These are phyloP conservation scores for Thelonectria rubi DNA, from an alignment of 2,329 filamentous ascomycete genomes.

Conservation along the genomic window DNA sequence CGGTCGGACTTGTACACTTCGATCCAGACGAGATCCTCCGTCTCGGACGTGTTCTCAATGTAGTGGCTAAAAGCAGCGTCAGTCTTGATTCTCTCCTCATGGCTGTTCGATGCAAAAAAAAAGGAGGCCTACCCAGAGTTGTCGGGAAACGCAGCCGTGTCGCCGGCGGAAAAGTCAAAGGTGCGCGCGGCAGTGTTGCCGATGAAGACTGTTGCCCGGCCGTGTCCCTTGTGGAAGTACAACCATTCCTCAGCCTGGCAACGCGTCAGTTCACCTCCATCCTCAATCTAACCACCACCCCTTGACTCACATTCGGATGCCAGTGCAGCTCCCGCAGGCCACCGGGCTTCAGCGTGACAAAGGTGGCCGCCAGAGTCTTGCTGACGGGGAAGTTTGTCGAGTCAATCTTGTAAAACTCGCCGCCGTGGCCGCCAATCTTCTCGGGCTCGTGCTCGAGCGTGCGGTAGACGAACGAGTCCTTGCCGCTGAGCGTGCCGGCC, in stretches of 20 bases:
- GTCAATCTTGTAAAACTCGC: constrained; percentile 71
- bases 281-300: background rate
- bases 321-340: constrained; percentile 74
- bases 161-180: constrained; percentile 73
- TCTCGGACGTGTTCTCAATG: constrained; percentile 72
- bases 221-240: constrained; percentile 72
- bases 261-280: constrained; percentile 1
- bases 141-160: constrained; percentile 74
- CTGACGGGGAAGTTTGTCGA: constrained; percentile 72
- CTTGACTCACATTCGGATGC: constrained; percentile 68
- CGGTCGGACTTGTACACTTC: constrained; percentile 75
- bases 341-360: constrained; percentile 70
- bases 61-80: constrained; percentile 60
- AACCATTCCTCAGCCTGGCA: constrained; percentile 73
- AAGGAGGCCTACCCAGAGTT: constrained; percentile 59
- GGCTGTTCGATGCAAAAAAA: fast-evolving
- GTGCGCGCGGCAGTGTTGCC: constrained; percentile 69
- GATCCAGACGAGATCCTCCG: constrained; percentile 71
- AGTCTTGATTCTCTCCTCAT: too few relatives aligned
- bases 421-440: constrained; percentile 68
- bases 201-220: constrained; percentile 71
- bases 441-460: constrained; percentile 64
- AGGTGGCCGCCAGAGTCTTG: constrained; percentile 71
- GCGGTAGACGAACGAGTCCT: constrained; percentile 70
- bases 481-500: constrained; percentile 60